These are phyloP conservation scores for Epichloe baconii DNA, from an alignment of 2,329 filamentous ascomycete species.

Conservation along the genomic window DNA sequence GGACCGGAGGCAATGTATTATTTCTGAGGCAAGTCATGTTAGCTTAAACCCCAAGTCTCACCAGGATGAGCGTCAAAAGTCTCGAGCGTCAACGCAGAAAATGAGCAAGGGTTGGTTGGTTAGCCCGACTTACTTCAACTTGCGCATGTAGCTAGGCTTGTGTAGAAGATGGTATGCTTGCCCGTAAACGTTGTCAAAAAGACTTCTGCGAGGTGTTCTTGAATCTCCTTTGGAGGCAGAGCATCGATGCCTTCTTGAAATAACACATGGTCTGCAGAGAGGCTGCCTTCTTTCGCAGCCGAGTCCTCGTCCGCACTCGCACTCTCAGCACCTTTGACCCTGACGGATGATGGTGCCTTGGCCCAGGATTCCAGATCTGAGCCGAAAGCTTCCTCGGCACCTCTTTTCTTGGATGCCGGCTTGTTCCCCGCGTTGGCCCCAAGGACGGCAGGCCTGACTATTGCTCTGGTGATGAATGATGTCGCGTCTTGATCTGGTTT, in stretches of 20 bases:
- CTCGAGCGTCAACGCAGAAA: background rate
- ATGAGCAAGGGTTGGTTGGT: background rate
- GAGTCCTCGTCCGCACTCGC: slow-evolving; percentile 21
- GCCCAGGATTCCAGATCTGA: slow-evolving; percentile 74
- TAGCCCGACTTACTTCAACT: slow-evolving; percentile 44
- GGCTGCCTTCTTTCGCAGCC: slow-evolving; percentile 42
- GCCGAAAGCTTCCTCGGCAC: slow-evolving; percentile 77
- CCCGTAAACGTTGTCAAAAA: slow-evolving; percentile 96
- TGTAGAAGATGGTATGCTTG: slow-evolving; percentile 91
- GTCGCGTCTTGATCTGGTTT: slow-evolving; percentile 65
- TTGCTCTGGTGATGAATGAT: slow-evolving; percentile 58
- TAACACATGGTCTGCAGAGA: slow-evolving; percentile 62
- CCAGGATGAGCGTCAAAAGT: background rate
- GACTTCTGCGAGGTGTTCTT: slow-evolving; percentile 84
- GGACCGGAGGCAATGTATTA: slow-evolving; percentile 65
- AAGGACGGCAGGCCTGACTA: slow-evolving; percentile 68
- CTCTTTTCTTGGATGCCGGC: slow-evolving; percentile 66
- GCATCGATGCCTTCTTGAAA: slow-evolving; percentile 72
- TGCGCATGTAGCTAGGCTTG: slow-evolving; percentile 94
- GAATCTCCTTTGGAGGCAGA: slow-evolving; percentile 72
- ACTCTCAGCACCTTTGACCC: slow-evolving; percentile 33
- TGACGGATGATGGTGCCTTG: slow-evolving; percentile 40
- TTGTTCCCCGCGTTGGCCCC: slow-evolving; percentile 31
- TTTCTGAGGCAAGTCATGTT: slow-evolving; percentile 17
- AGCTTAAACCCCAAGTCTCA: background rate